A percentile compares a stretch with the other conserved stretches of the same genome.
phyloP scores from a whole-genome alignment of 2,329 filamentous ascomycete genomes.

The Pseudopyrenochaeta lycopersici region DNA sequence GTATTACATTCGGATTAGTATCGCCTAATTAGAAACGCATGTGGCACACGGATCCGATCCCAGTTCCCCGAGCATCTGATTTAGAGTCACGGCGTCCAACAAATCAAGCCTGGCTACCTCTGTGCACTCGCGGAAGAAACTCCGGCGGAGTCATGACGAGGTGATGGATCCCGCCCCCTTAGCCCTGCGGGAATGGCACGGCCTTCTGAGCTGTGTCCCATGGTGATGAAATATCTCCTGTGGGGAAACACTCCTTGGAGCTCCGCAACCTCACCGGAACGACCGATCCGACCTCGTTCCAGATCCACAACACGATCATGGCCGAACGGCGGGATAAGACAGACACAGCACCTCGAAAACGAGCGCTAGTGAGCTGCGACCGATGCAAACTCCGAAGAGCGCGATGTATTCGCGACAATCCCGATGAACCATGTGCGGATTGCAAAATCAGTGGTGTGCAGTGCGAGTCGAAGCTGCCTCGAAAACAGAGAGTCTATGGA shows the following conservation, averaged over 20 bases:
- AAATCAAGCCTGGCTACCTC: background rate
- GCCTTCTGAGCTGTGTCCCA: background rate
- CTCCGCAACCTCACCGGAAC: constrained; percentile 3
- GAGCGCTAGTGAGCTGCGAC: constrained; percentile 43
- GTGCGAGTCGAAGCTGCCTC: constrained; percentile 55
- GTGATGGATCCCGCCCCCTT: background rate
- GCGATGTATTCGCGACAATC: constrained; percentile 37
- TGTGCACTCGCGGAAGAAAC: background rate
- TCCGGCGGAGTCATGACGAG: background rate
- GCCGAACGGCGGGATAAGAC: constrained; percentile 23
- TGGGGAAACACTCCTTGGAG: background rate
- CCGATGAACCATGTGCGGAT: constrained; percentile 48
- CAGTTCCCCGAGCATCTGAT: background rate
- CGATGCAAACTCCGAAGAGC: constrained; percentile 40
- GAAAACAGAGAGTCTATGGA: constrained; percentile 57
- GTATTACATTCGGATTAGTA: background rate
- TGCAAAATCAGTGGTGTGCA: constrained; percentile 50
- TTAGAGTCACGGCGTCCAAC: background rate
- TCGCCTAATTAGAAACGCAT: background rate
- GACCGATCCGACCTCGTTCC: background rate
- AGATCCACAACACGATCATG: constrained; percentile 6
- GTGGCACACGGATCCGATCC: background rate
- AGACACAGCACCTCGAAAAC: constrained; percentile 32
- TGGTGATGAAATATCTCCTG: background rate
- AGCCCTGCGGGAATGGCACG: background rate